Conservation (phyloP, 2,329 filamentous ascomycete species). For the Intubia oerlemansii region DNA sequence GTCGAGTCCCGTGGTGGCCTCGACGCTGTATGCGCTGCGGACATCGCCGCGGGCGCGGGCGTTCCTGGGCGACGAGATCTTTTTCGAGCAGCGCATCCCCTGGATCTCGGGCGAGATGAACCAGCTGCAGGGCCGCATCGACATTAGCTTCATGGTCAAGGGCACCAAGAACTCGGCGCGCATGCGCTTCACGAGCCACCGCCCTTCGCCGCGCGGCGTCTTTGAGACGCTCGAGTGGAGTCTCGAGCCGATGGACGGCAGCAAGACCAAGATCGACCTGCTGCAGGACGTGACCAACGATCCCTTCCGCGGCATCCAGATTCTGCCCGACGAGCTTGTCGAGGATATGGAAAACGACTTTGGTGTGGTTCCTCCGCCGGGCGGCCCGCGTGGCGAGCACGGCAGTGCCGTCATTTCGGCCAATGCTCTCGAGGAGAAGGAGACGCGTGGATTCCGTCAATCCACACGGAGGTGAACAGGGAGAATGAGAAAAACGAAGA, state of each 20-base stretch:
- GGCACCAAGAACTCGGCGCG: slow-evolving; percentile 48
- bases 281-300: slow-evolving; percentile 32
- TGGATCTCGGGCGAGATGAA: slow-evolving; percentile 82
- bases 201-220: slow-evolving; percentile 35
- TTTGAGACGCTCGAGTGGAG: slow-evolving; percentile 90
- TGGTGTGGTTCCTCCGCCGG: slow-evolving; percentile 2
- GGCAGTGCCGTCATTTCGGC: slow-evolving; percentile 1
- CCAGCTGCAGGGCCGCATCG: slow-evolving; percentile 75
- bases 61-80: slow-evolving; percentile 69
- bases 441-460: slow-evolving; percentile 28
- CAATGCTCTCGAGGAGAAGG: slow-evolving; percentile 4
- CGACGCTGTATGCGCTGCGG: slow-evolving; percentile 78
- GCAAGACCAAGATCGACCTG: slow-evolving; percentile 46
- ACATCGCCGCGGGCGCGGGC: slow-evolving; percentile 56
- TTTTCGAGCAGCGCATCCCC: slow-evolving; percentile 57
- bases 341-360: slow-evolving; percentile 15
- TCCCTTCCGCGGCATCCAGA: slow-evolving; percentile 8
- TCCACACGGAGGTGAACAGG: slow-evolving; percentile 14
- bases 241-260: slow-evolving; percentile 42
- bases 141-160: slow-evolving; percentile 73
- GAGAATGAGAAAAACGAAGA: not conserved
- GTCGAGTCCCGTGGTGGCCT: slow-evolving; percentile 67
- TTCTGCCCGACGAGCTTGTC: slow-evolving; percentile 9
- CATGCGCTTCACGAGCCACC: slow-evolving; percentile 63
- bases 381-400: slow-evolving; percentile 1